These are phyloP conservation scores for Xylaria polymorpha DNA, from an alignment of 2,329 filamentous ascomycete genomes.

Conservation along the genomic window DNA sequence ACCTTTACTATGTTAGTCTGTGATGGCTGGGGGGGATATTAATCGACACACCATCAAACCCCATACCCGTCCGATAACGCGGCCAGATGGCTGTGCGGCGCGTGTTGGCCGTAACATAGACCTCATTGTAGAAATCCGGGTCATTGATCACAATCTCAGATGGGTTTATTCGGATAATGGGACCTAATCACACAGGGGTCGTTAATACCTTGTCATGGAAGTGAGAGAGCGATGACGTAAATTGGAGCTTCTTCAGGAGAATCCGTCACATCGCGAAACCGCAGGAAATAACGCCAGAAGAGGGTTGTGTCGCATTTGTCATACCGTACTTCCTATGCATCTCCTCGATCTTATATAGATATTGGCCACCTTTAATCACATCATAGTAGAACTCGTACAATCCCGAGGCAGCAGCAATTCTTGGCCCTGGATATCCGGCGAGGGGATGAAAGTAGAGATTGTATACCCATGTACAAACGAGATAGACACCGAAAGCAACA, in stretches of 20 bases:
- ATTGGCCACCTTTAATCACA: constrained; percentile 4
- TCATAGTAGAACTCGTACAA: constrained; percentile 8
- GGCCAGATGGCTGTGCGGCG: neutral
- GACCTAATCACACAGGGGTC: neutral
- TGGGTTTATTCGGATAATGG: constrained; percentile 11
- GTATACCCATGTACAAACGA: constrained; percentile 2
- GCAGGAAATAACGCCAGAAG: neutral
- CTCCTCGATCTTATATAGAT: constrained; percentile 5
- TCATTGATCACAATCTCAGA: constrained; percentile 11
- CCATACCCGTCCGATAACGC: neutral
- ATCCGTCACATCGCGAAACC: constrained; percentile 45
- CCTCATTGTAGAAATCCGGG: neutral
- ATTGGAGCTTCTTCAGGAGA: constrained; percentile 46
- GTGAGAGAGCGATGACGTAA: neutral
- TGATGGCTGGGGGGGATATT: too few relatives aligned
- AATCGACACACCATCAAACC: neutral
- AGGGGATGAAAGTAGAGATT: constrained; percentile 7
- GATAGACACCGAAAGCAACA: neutral
- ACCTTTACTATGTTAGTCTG: neutral
- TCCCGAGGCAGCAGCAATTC: neutral
- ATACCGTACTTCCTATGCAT: constrained; percentile 13
- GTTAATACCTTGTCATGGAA: neutral
- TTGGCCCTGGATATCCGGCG: neutral
- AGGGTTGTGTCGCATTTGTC: neutral
- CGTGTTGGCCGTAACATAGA: neutral